Conservation (phyloP, 140 eudicot species). For the Bidens hawaiensis region DNA sequence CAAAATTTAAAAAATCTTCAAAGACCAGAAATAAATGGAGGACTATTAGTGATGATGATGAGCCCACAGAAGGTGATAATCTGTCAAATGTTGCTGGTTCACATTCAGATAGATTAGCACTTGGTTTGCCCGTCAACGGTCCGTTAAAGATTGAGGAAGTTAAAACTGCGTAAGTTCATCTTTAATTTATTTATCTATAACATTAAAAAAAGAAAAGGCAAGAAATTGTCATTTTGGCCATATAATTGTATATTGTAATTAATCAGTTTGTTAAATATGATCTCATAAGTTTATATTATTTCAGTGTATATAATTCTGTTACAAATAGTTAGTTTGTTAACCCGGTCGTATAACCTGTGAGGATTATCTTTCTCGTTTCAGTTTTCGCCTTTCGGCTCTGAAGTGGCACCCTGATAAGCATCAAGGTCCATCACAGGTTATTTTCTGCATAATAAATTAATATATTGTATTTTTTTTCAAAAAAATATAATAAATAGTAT, state of each 20-base stretch:
- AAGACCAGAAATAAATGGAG: slow-evolving; percentile 29
- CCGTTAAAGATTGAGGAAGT: slow-evolving; percentile 79
- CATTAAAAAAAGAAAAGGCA: neutral
- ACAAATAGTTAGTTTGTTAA: neutral
- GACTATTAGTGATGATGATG: slow-evolving; percentile 38
- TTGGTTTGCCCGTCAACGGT: slow-evolving; percentile 67
- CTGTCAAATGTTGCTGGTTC: slow-evolving; percentile 39
- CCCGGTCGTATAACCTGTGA: neutral
- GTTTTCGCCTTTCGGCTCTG: slow-evolving; percentile 84
- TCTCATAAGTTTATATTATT: neutral
- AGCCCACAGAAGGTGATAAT: slow-evolving; percentile 36
- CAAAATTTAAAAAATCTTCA: slow-evolving; percentile 32
- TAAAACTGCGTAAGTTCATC: slow-evolving; percentile 75
- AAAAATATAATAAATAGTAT: no score
- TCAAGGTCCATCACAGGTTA: slow-evolving; percentile 84
- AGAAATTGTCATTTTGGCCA: neutral
- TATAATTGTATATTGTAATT: no score
- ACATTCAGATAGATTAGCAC: slow-evolving; percentile 55
- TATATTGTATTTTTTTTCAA: neutral
- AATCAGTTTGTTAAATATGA: neutral
- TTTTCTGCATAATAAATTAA: slow-evolving; percentile 5
- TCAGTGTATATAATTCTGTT: neutral
- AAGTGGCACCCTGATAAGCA: slow-evolving; percentile 99
- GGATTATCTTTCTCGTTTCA: slow-evolving; percentile 34
- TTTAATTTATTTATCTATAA: neutral